phyloP scores from a whole-genome alignment of 495 filamentous ascomycete genomes.

The Daldinia decipiens region DNA sequence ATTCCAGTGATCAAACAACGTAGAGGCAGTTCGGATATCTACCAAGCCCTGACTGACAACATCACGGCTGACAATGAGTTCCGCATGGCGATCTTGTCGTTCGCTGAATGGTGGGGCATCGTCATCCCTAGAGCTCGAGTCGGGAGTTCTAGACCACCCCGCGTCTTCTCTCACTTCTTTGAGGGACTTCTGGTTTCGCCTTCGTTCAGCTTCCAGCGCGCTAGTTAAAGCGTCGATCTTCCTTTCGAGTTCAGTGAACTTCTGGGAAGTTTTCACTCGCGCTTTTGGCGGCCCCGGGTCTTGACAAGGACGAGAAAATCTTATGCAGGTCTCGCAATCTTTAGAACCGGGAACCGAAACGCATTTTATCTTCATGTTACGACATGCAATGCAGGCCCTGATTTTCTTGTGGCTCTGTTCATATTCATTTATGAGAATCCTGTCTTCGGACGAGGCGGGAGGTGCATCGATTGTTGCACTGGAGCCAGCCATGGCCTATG shows the following conservation, averaged over 20 bases:
- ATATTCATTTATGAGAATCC: conserved; percentile 12
- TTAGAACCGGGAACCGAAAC: conserved; percentile 33
- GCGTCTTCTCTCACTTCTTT: conserved; percentile 13
- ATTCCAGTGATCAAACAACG: conserved; percentile 35
- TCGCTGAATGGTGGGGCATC: background rate
- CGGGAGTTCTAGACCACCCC: conserved; percentile 33
- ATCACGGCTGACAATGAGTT: background rate
- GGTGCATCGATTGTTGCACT: background rate
- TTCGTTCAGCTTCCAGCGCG: conserved; percentile 29
- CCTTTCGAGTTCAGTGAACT: conserved; percentile 38
- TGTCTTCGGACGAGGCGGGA: conserved; percentile 17
- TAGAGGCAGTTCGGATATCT: conserved; percentile 22
- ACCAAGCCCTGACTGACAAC: conserved; percentile 24
- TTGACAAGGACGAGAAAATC: conserved; percentile 34
- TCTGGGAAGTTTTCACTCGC: conserved; percentile 37
- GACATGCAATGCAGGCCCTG: conserved; percentile 36
- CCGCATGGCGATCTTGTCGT: background rate
- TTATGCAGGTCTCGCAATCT: conserved; percentile 35
- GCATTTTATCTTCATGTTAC: conserved; percentile 43
- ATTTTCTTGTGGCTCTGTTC: conserved; percentile 22
- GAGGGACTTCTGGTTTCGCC: conserved; percentile 24
- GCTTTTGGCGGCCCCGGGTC: conserved; percentile 39
- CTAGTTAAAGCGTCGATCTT: conserved; percentile 37
- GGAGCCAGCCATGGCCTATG: conserved; percentile 19
- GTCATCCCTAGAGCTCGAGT: conserved; percentile 10